phyloP scores from a whole-genome alignment of 139 green algal species.

The Chlamydomonas sp. region DNA sequence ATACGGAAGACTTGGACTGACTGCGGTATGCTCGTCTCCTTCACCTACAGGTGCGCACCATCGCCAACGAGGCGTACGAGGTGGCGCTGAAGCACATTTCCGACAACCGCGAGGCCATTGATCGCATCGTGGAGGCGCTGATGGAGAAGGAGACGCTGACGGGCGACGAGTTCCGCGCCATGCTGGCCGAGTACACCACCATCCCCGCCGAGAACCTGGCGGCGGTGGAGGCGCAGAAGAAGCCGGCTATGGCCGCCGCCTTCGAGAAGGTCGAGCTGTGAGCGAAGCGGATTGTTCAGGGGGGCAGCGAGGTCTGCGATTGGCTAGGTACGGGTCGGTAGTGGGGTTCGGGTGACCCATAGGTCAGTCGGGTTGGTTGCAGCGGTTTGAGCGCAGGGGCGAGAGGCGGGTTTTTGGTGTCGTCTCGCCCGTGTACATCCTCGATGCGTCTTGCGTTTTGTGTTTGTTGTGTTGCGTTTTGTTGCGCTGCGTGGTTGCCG shows the following conservation, averaged over 20 bases:
- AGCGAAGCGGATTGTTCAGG: not conserved
- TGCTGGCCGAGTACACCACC: constrained; percentile 84
- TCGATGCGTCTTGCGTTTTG: too few species aligned
- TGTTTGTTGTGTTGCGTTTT: too few species aligned
- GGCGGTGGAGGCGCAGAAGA: constrained; percentile 34
- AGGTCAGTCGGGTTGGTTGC: too few species aligned
- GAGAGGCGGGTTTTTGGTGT: too few species aligned
- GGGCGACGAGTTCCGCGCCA: constrained; percentile 90
- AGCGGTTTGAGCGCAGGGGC: too few species aligned
- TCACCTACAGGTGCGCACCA: constrained; percentile 86
- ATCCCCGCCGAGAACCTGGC: constrained; percentile 92
- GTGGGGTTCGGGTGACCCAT: too few species aligned
- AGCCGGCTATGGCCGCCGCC: not conserved
- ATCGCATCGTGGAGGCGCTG: constrained; percentile 93
- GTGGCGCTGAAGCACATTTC: constrained; percentile 2
- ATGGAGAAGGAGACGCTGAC: constrained; percentile 97
- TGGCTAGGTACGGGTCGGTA: too few species aligned
- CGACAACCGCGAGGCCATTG: constrained; percentile 94
- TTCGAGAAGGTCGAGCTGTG: constrained; percentile 2
- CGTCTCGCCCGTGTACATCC: too few species aligned
- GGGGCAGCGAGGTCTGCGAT: too few species aligned
- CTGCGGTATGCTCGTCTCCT: constrained; percentile 55
- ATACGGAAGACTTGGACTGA: too few species aligned
- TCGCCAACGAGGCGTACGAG: constrained; percentile 46
- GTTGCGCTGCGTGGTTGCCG: too few species aligned